phyloP scores from a whole-genome alignment of 306 rosid genomes.

The Purshia tridentata region DNA sequence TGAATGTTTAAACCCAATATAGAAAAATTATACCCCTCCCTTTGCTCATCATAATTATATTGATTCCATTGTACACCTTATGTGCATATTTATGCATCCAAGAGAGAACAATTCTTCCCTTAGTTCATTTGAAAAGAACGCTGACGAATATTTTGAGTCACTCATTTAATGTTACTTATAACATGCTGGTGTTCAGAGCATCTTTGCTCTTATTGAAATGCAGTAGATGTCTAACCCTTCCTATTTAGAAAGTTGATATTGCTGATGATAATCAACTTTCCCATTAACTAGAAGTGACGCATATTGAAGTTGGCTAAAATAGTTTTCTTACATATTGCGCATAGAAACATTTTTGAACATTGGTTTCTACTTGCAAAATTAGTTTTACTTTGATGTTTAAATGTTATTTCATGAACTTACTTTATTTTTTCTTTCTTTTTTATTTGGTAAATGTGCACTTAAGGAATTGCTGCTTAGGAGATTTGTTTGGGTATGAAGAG shows the following conservation, averaged over 20 bases:
- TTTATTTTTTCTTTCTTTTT: neutral
- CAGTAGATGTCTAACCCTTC: neutral
- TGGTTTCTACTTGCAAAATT: neutral
- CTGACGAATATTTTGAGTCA: neutral
- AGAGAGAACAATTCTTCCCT: neutral
- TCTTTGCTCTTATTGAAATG: no score
- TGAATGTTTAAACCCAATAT: neutral
- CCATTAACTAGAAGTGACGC: neutral
- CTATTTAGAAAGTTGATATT: neutral
- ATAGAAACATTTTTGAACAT: neutral
- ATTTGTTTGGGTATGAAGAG: constrained; percentile 57
- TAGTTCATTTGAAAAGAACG: neutral
- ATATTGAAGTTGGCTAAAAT: neutral
- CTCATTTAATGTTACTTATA: neutral
- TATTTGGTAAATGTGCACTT: constrained; percentile 25
- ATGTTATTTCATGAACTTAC: neutral
- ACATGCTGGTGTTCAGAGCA: neutral
- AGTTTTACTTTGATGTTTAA: neutral
- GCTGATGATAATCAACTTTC: neutral
- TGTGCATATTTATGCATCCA: neutral
- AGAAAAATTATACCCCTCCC: neutral
- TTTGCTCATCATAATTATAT: neutral
- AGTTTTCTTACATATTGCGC: neutral
- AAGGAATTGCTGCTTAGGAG: constrained; percentile 92
- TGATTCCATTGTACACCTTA: neutral